Base-by-base conservation (phyloP, 495 filamentous ascomycete genomes). In the Daldinia childiae region DNA sequence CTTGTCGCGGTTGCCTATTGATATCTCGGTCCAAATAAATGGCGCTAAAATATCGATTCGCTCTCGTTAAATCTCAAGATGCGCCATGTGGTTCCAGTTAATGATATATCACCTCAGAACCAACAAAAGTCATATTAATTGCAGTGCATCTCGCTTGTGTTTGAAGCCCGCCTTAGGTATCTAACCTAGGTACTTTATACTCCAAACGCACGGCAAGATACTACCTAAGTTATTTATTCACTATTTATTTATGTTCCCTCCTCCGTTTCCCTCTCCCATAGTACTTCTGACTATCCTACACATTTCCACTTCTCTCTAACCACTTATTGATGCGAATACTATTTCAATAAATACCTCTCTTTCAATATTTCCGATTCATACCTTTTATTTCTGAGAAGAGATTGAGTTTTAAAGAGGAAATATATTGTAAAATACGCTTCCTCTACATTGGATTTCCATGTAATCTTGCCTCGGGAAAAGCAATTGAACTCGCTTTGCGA, bases 71-170 rank as follows among this genome's bases (percentile, higher is more conserved):
- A 36, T 38, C 59, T 32, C 0, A 15, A 4, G 26, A 32, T 14
- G n/a, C 17, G 67, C 60, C 55, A 69, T 55, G 60, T 64, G 67
- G 67, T 64, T 48, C 67, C 67, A 69, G 34, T 55, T 12, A 48
- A 63, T 57, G 27, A 58, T 15, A 17, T 38, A 30, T n/a, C 30
- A 11, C 1, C 11, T 29, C 3, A 34, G 19, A 29, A 26, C 55
- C 41, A 58, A 50, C 54, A 12, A 14, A 52, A 51, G 3, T 36
- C 12, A 14, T 4, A 14, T 32, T 29, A 3, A n/a, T 14, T 41
- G n/a, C 26, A 60, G 34, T 32, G 29, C 51, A 54, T 34, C n/a
- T 14, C 34, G 15, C 29, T 54, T n/a, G 32, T 15, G 26, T 43
- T 32, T 45, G 38, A 27, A 19, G 39, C 30, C 32, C 5, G 0